Conservation (phyloP, 1,284 basidiomycete species). For the Cronartium ribicola region DNA sequence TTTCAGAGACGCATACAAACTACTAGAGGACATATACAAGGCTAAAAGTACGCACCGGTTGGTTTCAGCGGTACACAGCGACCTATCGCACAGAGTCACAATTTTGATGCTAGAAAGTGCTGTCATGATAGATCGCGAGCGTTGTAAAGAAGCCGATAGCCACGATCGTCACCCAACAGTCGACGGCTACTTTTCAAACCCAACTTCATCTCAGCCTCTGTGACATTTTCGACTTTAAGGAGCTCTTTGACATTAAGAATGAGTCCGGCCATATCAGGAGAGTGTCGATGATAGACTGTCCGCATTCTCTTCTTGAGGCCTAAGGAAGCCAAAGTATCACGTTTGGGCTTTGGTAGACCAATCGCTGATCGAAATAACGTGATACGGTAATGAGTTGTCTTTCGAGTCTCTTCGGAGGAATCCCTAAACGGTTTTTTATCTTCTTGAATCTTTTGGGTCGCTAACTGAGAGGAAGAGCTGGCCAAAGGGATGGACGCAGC, state of each 20-base stretch:
- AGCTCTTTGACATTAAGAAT: constrained; percentile 40
- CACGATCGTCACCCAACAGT: constrained; percentile 38
- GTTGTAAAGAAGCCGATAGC: constrained; percentile 39
- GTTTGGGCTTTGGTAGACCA: constrained; percentile 26
- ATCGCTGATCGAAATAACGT: constrained; percentile 38
- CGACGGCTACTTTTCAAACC: constrained; percentile 23
- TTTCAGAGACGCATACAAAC: neutral
- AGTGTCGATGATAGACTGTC: constrained; percentile 40
- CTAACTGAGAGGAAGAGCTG: neutral
- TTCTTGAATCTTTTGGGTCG: neutral
- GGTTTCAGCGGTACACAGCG: too few relatives aligned
- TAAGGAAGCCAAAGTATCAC: constrained; percentile 27
- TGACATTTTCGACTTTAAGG: constrained; percentile 41
- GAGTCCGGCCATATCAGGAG: constrained; percentile 30
- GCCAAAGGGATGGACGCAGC: neutral
- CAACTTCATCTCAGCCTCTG: constrained; percentile 15
- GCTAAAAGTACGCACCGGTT: too few relatives aligned
- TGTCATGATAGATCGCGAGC: constrained; percentile 12
- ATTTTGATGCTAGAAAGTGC: too few relatives aligned
- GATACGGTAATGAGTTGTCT: constrained; percentile 34
- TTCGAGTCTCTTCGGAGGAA: neutral
- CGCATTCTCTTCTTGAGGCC: constrained; percentile 39
- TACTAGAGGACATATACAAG: too few relatives aligned
- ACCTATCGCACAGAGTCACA: too few relatives aligned
- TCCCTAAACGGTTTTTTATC: neutral